Base-by-base conservation (phyloP, 129 eudicot genomes). In the Dittrichia graveolens region DNA sequence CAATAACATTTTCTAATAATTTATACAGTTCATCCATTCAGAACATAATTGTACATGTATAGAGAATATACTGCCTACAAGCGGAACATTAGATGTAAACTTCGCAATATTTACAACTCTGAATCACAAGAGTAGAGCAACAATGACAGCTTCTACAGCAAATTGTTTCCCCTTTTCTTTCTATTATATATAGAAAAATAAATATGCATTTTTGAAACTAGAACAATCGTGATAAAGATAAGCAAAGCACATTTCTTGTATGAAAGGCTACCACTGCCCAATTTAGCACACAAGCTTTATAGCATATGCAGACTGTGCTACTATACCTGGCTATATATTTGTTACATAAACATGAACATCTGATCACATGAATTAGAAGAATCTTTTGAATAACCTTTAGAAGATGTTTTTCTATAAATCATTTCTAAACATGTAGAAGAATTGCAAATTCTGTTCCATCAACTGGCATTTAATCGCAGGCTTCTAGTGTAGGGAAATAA, bases 141-240 rank as follows among this genome's bases (percentile, higher is more conserved):
- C 70, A 65, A 2, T 11, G 2, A 24, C 10, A 44, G 15, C 43
- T 0, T 46, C 14, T 24, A 40, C 39, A 14, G 15, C 46, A 34
- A 7, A 8, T 16, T 72, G 42, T 35, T 45, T 35, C 68, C 40
- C 54, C 18, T 13, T 57, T 57, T 71, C 76, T 43, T 71, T 44
- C 65, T 8, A 16, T 71, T 39, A 38, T 38, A 61, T 5, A n/a
- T 12, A 12, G n/a, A 39, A 14, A 39, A 46, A n/a, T 3, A 46
- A 46, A 52, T 12, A 66, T 10, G 43, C 57, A 66, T 24, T 46
- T 65, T 34, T 7, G 72, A 48, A 13, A 34, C 72, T 48, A 47
- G 43, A 64, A 64, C 39, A 31, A 34, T 8, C 13, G 9, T 24
- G 16, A 62, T 8, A 38, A 57, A 16, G 24, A 54, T 55, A 19